Percentiles rank a stretch among this genome's conserved stretches.
phyloP scores from a whole-genome alignment of 768 basidiomycete genomes.

The Calocybe gangraenosa region DNA sequence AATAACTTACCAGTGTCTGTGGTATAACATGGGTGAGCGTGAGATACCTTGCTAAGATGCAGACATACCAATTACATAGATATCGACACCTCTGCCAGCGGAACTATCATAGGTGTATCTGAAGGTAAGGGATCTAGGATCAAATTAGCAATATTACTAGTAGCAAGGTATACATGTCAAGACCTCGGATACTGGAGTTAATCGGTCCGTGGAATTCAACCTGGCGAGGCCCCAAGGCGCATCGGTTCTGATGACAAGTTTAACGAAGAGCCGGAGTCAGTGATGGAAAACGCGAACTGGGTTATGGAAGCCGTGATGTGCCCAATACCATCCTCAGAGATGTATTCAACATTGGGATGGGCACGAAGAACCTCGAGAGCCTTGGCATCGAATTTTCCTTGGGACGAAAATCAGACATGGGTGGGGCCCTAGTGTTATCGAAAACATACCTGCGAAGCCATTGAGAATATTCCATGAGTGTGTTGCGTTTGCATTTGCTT shows the following conservation, averaged over 20 bases:
- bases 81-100: conserved; percentile 17
- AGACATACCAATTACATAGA: conserved; percentile 36
- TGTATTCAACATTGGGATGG: background rate
- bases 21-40: background rate
- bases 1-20: conserved; percentile 20
- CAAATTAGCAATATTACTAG: background rate
- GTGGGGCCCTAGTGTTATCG: too few relatives aligned
- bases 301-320: too few relatives aligned
- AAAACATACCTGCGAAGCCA: too few relatives aligned
- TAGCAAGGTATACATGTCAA: background rate
- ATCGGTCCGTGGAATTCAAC: conserved; percentile 17
- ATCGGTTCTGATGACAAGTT: conserved; percentile 15
- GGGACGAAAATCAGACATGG: too few relatives aligned
- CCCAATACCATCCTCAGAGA: conserved; percentile 16
- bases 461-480: too few relatives aligned
- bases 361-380: too few relatives aligned
- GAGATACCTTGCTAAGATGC: background rate
- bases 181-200: conserved; percentile 15
- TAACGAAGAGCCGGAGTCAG: background rate
- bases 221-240: conserved; percentile 29
- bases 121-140: conserved; percentile 11
- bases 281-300: conserved; percentile 2
- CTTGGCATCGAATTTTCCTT: too few relatives aligned
- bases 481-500: too few relatives aligned
- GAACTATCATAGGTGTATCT: conserved; percentile 12